phyloP scores from a whole-genome alignment of 306 rosid genomes.

The Dalbergia cochinchinensis region DNA sequence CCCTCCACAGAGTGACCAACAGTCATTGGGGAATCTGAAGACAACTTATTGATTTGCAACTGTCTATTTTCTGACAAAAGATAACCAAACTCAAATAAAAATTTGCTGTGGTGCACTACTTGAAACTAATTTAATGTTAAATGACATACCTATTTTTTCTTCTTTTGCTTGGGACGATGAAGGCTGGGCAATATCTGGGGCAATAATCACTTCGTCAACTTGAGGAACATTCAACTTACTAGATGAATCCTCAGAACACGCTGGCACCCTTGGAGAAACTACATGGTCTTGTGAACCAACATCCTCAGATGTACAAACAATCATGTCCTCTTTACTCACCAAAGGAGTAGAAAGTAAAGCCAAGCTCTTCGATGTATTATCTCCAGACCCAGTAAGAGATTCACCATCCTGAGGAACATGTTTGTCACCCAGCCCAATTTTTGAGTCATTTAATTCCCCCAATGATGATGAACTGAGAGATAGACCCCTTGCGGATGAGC shows the following conservation, averaged over 20 bases:
- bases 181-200: constrained; percentile 23
- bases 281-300: constrained; percentile 31
- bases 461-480: constrained; percentile 23
- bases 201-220: constrained; percentile 28
- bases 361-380: constrained; percentile 23
- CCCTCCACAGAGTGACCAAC: constrained; percentile 35
- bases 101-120: constrained; percentile 17
- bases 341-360: constrained; percentile 38
- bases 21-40: constrained; percentile 18
- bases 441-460: constrained; percentile 31
- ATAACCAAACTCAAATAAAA: constrained; percentile 36
- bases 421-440: constrained; percentile 15
- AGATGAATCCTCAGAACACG: constrained; percentile 17
- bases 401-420: constrained; percentile 16
- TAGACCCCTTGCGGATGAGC: background rate
- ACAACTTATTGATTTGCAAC: constrained; percentile 9
- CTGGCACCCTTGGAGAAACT: background rate
- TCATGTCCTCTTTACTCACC: constrained; percentile 26
- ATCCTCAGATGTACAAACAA: constrained; percentile 17
- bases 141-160: constrained; percentile 36
- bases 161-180: constrained; percentile 40
- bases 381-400: constrained; percentile 22
- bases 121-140: constrained; percentile 32
- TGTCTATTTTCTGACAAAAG: constrained; percentile 36
- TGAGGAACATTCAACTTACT: constrained; percentile 38